Evolutionary conservation across 345 rosid species (phyloP).

Genomic region (Euphorbia tirucalli): DNA sequence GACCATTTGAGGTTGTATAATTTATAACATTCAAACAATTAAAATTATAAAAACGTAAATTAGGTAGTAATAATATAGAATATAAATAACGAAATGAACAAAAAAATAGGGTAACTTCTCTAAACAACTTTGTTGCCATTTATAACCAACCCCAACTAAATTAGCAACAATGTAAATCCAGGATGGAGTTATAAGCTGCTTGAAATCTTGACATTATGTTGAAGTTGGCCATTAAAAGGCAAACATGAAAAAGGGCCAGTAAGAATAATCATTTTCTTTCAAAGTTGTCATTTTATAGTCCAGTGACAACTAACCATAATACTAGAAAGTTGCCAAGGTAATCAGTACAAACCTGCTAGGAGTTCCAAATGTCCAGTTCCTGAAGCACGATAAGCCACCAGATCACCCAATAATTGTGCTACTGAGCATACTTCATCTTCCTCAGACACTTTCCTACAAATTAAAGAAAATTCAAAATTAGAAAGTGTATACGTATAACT

Average conservation of each 20-base stretch:
- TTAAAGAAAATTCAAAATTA: conserved; percentile 11
- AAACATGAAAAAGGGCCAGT: background rate
- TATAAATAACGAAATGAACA: too few species aligned
- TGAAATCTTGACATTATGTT: background rate
- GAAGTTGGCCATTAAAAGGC: background rate
- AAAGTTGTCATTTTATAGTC: background rate
- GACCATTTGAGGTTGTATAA: background rate
- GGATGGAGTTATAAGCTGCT: background rate
- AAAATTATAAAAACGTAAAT: background rate
- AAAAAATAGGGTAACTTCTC: background rate
- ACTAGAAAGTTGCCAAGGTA: background rate
- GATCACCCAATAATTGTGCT: conserved; percentile 77
- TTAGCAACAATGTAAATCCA: background rate
- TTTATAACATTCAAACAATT: background rate
- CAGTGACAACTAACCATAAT: background rate
- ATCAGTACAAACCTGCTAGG: conserved; percentile 58
- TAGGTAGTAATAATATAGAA: background rate
- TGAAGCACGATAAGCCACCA: conserved; percentile 88
- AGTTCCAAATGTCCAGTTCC: conserved; percentile 95
- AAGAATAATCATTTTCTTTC: background rate
- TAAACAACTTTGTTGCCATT: background rate
- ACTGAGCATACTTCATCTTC: conserved; percentile 92
- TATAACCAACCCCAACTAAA: background rate
- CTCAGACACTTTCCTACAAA: conserved; percentile 55
- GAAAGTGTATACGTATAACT: background rate